Percentiles rank a stretch among this genome's conserved stretches.
Evolutionary conservation across 768 basidiomycete species (phyloP).

Genomic region (Suillus occidentalis): DNA sequence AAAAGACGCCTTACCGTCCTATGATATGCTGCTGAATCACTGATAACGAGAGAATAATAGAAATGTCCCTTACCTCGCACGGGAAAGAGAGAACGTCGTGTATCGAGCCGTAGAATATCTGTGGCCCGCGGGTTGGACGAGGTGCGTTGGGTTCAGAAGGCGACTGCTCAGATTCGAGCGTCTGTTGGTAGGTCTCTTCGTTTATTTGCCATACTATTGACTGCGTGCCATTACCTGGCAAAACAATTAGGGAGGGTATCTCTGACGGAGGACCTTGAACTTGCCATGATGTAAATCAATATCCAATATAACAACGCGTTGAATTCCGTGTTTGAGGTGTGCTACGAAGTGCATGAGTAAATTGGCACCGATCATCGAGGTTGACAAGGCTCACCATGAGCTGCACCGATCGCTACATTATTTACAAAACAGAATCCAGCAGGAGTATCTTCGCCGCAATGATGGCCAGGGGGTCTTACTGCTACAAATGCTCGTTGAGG

Average conservation of each 20-base stretch:
- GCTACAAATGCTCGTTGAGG: constrained; percentile 70
- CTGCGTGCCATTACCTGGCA: constrained; percentile 89
- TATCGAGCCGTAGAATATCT: constrained; percentile 87
- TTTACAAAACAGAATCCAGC: constrained; percentile 96
- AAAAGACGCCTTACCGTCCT: constrained; percentile 80
- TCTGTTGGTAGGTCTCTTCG: constrained; percentile 75
- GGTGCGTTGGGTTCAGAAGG: constrained; percentile 34
- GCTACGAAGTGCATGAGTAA: constrained; percentile 46
- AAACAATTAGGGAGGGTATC: neutral
- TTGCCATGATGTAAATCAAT: constrained; percentile 51
- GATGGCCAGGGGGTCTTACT: constrained; percentile 90
- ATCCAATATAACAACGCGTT: constrained; percentile 83
- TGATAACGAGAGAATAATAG: neutral
- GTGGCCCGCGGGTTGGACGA: constrained; percentile 43
- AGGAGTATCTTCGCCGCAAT: constrained; percentile 88
- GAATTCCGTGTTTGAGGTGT: constrained; percentile 74
- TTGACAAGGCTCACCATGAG: constrained; percentile 63
- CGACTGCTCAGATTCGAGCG: constrained; percentile 48
- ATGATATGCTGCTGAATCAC: constrained; percentile 5
- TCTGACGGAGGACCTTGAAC: neutral
- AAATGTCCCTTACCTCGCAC: constrained; percentile 63
- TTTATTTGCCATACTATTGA: constrained; percentile 91
- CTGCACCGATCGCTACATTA: constrained; percentile 87
- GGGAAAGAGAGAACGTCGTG: constrained; percentile 93
- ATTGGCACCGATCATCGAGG: neutral